These are phyloP conservation scores for Leptodontidium sp. DNA, from an alignment of 2,329 filamentous ascomycete genomes.

Conservation along the genomic window DNA sequence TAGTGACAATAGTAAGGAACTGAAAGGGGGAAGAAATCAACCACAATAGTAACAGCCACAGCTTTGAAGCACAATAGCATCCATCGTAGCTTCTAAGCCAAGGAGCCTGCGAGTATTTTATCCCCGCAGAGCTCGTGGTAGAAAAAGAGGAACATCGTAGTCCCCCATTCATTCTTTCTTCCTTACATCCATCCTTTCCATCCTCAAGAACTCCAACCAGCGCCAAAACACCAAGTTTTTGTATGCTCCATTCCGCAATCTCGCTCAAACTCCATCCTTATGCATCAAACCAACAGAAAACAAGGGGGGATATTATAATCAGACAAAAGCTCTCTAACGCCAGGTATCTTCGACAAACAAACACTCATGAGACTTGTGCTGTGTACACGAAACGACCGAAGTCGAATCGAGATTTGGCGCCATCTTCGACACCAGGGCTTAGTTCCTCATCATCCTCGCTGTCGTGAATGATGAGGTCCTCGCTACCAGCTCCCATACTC, in stretches of 20 bases:
- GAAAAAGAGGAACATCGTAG: no score
- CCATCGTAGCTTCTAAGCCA: neutral
- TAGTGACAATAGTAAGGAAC: slow-evolving; percentile 2
- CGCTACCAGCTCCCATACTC: slow-evolving; percentile 52
- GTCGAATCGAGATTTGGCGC: slow-evolving; percentile 24
- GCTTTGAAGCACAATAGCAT: slow-evolving; percentile 6
- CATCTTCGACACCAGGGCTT: slow-evolving; percentile 43
- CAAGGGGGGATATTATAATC: slow-evolving; percentile 8
- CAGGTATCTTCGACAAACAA: slow-evolving; percentile 5
- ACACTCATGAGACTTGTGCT: slow-evolving; percentile 5
- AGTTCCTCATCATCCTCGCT: slow-evolving; percentile 53
- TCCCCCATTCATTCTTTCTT: neutral
- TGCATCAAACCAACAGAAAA: slow-evolving; percentile 10
- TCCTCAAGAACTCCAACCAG: slow-evolving; percentile 7
- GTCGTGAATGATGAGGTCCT: slow-evolving; percentile 59
- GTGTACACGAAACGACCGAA: slow-evolving; percentile 34
- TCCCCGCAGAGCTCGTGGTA: neutral
- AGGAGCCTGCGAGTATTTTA: neutral
- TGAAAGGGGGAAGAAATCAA: neutral
- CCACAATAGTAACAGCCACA: slow-evolving; percentile 5
- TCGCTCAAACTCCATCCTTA: slow-evolving; percentile 3
- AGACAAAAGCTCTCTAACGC: neutral
- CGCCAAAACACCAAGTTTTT: slow-evolving; percentile 9
- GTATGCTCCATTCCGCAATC: slow-evolving; percentile 15
- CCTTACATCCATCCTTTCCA: neutral